A percentile compares a stretch with the other conserved stretches of the same genome.
phyloP scores from a whole-genome alignment of 768 basidiomycete species.

The Boletus insuetus region DNA sequence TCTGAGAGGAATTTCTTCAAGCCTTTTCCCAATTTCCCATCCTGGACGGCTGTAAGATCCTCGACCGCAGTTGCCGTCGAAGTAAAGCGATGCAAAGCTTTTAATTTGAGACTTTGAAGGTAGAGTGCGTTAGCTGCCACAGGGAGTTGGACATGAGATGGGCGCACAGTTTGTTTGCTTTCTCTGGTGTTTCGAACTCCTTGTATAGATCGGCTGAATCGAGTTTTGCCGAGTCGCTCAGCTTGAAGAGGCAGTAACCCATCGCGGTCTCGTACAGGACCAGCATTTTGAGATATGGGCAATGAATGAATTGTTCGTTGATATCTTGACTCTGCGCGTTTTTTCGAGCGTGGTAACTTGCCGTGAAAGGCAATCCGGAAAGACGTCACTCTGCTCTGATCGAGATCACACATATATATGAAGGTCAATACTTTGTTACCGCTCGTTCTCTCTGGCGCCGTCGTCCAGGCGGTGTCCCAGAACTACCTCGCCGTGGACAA shows the following conservation, averaged over 20 bases:
- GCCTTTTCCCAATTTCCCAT: conserved; percentile 89
- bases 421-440: conserved; percentile 1
- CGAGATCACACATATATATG: background rate
- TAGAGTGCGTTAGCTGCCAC: conserved; percentile 8
- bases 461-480: conserved; percentile 7
- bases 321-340: conserved; percentile 9
- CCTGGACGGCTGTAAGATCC: conserved; percentile 90
- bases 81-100: conserved; percentile 93
- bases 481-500: background rate
- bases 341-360: conserved; percentile 35
- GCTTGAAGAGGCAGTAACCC: conserved; percentile 98
- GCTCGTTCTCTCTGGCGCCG: background rate
- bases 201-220: conserved; percentile 83
- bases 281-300: conserved; percentile 59
- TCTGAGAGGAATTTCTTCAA: conserved; percentile 92
- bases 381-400: background rate
- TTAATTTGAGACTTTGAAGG: conserved; percentile 77
- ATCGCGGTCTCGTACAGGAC: conserved; percentile 95
- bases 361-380: conserved; percentile 20
- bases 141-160: conserved; percentile 9
- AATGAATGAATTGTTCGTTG: background rate
- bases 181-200: conserved; percentile 91
- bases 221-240: conserved; percentile 85
- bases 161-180: conserved; percentile 87
- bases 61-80: conserved; percentile 97